Evolutionary conservation across 2,329 filamentous ascomycete genomes (phyloP).

Genomic region (Blumeria graminis): DNA sequence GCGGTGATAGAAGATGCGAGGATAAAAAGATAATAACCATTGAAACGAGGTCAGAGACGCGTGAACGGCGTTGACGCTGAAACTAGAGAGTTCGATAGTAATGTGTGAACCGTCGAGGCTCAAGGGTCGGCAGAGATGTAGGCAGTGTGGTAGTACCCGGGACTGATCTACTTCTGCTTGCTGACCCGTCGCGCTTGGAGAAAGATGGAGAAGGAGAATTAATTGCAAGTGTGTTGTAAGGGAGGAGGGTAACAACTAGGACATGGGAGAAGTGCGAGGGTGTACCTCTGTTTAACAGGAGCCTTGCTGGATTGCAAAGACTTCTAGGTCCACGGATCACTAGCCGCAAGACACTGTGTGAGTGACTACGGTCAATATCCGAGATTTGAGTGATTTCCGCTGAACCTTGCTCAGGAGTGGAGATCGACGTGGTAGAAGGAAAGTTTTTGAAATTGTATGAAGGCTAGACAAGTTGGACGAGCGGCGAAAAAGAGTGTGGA

Average conservation of each 20-base stretch:
- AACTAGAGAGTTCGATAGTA: constrained; percentile 10
- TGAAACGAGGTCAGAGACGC: constrained; percentile 13
- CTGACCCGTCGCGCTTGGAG: constrained; percentile 7
- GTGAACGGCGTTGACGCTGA: constrained; percentile 12
- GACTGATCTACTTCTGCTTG: constrained; percentile 11
- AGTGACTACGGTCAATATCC: constrained; percentile 13
- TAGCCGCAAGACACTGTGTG: constrained; percentile 10
- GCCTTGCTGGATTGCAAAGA: constrained; percentile 13
- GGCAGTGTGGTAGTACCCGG: constrained; percentile 11
- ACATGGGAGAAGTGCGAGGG: constrained; percentile 10
- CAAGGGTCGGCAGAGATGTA: constrained; percentile 14
- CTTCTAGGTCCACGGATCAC: constrained; percentile 8
- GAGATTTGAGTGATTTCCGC: constrained; percentile 11
- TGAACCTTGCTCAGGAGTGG: constrained; percentile 11
- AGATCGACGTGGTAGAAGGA: constrained; percentile 10
- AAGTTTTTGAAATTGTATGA: constrained; percentile 7
- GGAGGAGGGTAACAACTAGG: constrained; percentile 2
- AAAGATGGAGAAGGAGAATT: constrained; percentile 6
- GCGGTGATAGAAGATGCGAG: not conserved
- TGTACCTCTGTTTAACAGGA: constrained; percentile 15
- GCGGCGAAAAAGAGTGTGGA: constrained; percentile 7
- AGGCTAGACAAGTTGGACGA: constrained; percentile 8
- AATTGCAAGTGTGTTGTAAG: not conserved
- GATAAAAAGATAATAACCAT: constrained; percentile 15
- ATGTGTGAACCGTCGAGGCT: constrained; percentile 9